phyloP scores from a whole-genome alignment of 257 asterid genomes.

The Penstemon newberryi region DNA sequence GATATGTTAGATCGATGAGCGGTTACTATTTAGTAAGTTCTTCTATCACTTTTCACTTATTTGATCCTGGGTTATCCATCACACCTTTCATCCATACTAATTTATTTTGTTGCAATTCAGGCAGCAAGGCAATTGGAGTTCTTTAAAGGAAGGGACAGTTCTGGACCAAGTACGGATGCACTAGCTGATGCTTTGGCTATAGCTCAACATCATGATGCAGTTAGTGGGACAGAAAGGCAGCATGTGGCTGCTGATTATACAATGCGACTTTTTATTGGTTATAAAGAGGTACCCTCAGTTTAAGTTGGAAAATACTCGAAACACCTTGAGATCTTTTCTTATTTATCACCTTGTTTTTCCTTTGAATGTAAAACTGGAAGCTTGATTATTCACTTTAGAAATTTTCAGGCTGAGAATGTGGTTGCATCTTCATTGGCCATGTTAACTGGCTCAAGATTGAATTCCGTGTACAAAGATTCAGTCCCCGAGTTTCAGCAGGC shows the following conservation, averaged over 20 bases:
- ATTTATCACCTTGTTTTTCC: constrained; percentile 9
- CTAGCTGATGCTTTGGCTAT: constrained; percentile 81
- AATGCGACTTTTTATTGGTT: constrained; percentile 66
- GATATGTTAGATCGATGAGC: constrained; percentile 72
- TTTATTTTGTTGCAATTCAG: constrained; percentile 37
- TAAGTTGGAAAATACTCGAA: constrained; percentile 15
- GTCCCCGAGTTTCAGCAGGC: constrained; percentile 69
- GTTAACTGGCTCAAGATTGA: constrained; percentile 48
- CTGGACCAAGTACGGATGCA: constrained; percentile 59
- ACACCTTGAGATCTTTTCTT: constrained; percentile 13
- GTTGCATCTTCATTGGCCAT: constrained; percentile 67
- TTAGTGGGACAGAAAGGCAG: constrained; percentile 74
- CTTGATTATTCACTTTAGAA: constrained; percentile 25
- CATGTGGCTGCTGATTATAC: constrained; percentile 88
- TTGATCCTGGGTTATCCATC: constrained; percentile 17
- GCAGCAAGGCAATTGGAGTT: constrained; percentile 80
- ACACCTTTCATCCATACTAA: constrained; percentile 16
- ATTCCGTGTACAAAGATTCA: constrained; percentile 35
- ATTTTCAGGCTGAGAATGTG: constrained; percentile 72
- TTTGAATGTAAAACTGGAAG: constrained; percentile 21
- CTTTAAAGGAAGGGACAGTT: constrained; percentile 51
- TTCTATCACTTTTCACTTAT: constrained; percentile 25
- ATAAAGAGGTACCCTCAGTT: constrained; percentile 48
- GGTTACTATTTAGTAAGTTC: constrained; percentile 62
- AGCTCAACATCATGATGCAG: constrained; percentile 86